Percentiles rank a stretch among this genome's conserved stretches.
Conservation (phyloP, 768 basidiomycete genomes). For the Rhizopogon roseolus region DNA sequence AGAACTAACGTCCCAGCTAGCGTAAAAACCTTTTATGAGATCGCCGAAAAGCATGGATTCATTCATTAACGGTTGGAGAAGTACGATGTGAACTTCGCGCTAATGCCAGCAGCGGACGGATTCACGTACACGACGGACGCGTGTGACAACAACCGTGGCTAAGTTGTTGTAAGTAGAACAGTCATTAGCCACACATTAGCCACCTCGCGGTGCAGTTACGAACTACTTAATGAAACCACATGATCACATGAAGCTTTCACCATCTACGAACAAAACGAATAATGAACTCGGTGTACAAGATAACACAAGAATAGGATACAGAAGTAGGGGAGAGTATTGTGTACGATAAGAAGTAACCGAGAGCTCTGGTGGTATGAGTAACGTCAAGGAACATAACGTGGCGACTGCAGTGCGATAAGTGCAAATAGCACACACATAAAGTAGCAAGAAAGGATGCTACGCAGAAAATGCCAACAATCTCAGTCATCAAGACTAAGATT, state of each 20-base stretch:
- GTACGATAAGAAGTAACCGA: neutral
- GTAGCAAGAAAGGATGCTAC: neutral
- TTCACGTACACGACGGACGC: neutral
- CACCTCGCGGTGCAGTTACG: too few relatives aligned
- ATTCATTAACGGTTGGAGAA: neutral
- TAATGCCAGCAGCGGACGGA: neutral
- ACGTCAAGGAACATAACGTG: neutral
- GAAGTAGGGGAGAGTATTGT: neutral
- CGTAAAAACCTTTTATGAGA: slow-evolving; percentile 6
- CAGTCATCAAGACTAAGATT: neutral
- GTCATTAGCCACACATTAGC: too few relatives aligned
- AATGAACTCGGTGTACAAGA: neutral
- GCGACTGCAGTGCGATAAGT: neutral
- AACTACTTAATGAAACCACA: neutral
- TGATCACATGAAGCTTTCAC: too few relatives aligned
- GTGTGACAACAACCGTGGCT: neutral
- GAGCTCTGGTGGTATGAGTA: too few relatives aligned
- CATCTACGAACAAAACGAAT: neutral
- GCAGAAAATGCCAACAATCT: neutral
- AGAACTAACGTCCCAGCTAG: slow-evolving; percentile 4
- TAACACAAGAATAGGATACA: neutral
- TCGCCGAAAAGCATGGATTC: slow-evolving; percentile 4
- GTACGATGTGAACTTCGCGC: neutral
- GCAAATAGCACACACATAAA: neutral
- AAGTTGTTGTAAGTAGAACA: too few relatives aligned